Percentiles rank a stretch among this genome's conserved stretches.
phyloP scores from a whole-genome alignment of 1,284 basidiomycete genomes.

The Sphagnurus paluster region DNA sequence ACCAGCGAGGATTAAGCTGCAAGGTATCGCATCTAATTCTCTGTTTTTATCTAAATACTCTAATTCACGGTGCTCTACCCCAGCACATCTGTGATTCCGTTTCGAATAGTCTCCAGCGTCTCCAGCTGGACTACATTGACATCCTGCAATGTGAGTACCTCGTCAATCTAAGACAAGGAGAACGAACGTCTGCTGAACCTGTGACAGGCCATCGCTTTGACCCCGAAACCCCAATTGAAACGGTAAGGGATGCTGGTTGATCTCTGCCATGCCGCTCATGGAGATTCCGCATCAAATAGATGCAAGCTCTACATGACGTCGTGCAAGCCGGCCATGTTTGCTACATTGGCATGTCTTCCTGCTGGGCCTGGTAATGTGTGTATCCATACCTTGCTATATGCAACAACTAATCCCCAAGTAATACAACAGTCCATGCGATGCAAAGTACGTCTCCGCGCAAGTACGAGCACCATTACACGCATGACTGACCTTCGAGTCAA shows the following conservation, averaged over 20 bases:
- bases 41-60: no score
- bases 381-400: not conserved
- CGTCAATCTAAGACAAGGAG: no score
- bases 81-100: no score
- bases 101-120: no score
- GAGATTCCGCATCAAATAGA: constrained; percentile 35
- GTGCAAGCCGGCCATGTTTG: no score
- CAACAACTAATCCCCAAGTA: not conserved
- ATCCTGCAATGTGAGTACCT: constrained; percentile 57
- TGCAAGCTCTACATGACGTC: constrained; percentile 70
- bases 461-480: no score
- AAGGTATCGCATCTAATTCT: no score
- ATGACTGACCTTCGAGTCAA: no score
- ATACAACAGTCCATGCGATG: constrained; percentile 44
- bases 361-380: constrained; percentile 47
- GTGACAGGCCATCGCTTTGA: constrained; percentile 58
- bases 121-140: no score
- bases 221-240: constrained; percentile 57
- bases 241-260: constrained; percentile 26
- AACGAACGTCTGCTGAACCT: not conserved
- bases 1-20: constrained; percentile 53
- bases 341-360: constrained; percentile 64
- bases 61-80: no score
- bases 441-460: constrained; percentile 46
- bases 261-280: no score